Conservation (phyloP, 768 basidiomycete species). For the Lactifluus rugatus region DNA sequence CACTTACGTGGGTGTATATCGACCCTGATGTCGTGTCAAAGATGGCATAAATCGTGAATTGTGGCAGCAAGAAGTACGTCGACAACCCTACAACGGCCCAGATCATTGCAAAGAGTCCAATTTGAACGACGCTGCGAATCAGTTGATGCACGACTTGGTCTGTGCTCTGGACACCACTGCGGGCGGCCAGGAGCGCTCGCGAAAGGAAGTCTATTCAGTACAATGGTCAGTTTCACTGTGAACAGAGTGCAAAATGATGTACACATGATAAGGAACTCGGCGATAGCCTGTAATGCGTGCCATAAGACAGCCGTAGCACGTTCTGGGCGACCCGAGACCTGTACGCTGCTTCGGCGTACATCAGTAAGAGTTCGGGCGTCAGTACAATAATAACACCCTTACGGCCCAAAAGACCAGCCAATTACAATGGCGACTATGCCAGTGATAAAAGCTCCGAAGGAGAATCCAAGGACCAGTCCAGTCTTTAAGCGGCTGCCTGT, state of each 20-base stretch:
- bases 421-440: not conserved
- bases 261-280: constrained; percentile 1
- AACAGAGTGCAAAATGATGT: not conserved
- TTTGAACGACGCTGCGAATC: not conserved
- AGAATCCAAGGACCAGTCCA: not conserved
- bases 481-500: not conserved
- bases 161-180: not conserved
- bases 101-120: not conserved
- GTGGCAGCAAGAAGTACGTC: not conserved
- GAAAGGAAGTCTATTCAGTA: not conserved
- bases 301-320: not conserved
- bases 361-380: not conserved
- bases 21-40: not conserved
- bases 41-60: not conserved
- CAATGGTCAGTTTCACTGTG: not conserved
- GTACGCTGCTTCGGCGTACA: not conserved
- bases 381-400: not conserved
- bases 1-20: constrained; percentile 5
- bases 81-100: not conserved
- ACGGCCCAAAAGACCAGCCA: not conserved
- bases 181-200: not conserved
- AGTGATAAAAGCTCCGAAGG: not conserved
- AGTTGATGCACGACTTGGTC: not conserved
- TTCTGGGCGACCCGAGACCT: not conserved
- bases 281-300: not conserved